Percentiles rank a stretch among this genome's conserved stretches.
Evolutionary conservation across 192 early-diverging fungal genomes (phyloP).

Genomic region (Allomyces macrogynus): DNA sequence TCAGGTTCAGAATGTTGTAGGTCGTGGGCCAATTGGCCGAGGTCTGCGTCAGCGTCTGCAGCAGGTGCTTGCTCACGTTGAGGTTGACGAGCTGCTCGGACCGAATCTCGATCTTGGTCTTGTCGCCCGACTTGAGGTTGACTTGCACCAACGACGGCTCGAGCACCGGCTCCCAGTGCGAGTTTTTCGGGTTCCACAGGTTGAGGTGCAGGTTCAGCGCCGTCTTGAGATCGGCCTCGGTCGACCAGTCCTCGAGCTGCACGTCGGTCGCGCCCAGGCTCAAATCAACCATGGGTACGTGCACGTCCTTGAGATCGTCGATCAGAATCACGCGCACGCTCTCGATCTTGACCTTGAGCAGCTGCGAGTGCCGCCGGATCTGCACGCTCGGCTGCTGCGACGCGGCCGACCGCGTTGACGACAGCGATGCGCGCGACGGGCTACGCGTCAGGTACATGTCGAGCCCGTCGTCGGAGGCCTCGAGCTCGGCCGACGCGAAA

Average conservation of each 20-base stretch:
- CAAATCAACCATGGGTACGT: slow-evolving; percentile 76
- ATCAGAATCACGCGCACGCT: slow-evolving; percentile 66
- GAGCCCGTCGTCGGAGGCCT: too few species aligned
- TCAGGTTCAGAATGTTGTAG: slow-evolving; percentile 3
- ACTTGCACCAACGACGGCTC: slow-evolving; percentile 71
- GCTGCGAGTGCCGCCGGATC: background rate
- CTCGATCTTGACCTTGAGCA: slow-evolving; percentile 36
- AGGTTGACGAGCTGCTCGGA: slow-evolving; percentile 57
- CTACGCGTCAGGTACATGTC: too few species aligned
- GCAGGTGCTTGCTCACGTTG: slow-evolving; percentile 67
- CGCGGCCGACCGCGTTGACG: background rate
- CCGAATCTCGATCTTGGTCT: slow-evolving; percentile 36
- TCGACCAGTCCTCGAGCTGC: slow-evolving; percentile 62
- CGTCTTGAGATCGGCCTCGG: slow-evolving; percentile 30
- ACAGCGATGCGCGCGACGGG: background rate
- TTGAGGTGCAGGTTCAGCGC: slow-evolving; percentile 55
- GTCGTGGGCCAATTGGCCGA: background rate
- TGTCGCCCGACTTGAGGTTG: slow-evolving; percentile 13
- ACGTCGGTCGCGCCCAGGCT: slow-evolving; percentile 59
- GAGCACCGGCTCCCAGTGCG: slow-evolving; percentile 93
- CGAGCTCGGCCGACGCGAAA: too few species aligned
- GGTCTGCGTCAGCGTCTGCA: slow-evolving; percentile 21
- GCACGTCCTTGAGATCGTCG: slow-evolving; percentile 68
- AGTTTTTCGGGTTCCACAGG: slow-evolving; percentile 91
- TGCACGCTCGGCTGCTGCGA: background rate